Percentiles rank a stretch among this genome's conserved stretches.
Conservation (phyloP, 2,329 filamentous ascomycete species). For the Trichoderma polysporum region DNA sequence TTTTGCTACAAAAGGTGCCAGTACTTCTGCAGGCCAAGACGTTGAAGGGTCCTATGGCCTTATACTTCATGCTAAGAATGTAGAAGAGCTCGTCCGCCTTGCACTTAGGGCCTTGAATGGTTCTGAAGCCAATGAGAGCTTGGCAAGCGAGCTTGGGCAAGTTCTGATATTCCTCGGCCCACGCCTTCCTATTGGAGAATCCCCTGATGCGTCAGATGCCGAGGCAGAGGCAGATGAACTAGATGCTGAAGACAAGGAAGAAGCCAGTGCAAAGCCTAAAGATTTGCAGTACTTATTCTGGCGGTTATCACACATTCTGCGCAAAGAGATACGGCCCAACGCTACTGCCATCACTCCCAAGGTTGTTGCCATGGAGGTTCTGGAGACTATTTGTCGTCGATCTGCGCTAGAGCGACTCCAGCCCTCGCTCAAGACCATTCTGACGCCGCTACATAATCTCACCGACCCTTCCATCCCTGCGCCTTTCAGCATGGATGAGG, state of each 20-base stretch:
- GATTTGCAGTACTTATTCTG: conserved; percentile 72
- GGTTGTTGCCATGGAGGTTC: conserved; percentile 69
- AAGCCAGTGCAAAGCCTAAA: conserved; percentile 32
- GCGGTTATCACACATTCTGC: conserved; percentile 74
- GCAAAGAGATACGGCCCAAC: conserved; percentile 68
- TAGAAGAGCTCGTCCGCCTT: conserved; percentile 58
- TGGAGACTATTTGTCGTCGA: conserved; percentile 67
- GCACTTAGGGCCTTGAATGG: conserved; percentile 58
- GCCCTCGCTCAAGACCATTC: conserved; percentile 61
- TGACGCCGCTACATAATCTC: conserved; percentile 71
- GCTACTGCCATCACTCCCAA: conserved; percentile 69
- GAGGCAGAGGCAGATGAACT: conserved; percentile 45
- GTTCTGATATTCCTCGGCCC: conserved; percentile 80
- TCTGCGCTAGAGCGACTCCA: conserved; percentile 57
- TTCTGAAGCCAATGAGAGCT: conserved; percentile 64
- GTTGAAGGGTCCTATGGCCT: conserved; percentile 71
- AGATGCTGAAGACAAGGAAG: conserved; percentile 44
- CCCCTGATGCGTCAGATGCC: conserved; percentile 41
- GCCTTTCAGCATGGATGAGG: conserved; percentile 68
- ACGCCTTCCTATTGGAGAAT: conserved; percentile 42
- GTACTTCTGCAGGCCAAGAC: conserved; percentile 53
- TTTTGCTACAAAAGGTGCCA: conserved; percentile 61
- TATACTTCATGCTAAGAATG: conserved; percentile 61
- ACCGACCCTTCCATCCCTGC: conserved; percentile 75
- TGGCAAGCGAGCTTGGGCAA: conserved; percentile 77